Base-by-base conservation (phyloP, 2,329 filamentous ascomycete genomes). In the Chaetomium strumarium region DNA sequence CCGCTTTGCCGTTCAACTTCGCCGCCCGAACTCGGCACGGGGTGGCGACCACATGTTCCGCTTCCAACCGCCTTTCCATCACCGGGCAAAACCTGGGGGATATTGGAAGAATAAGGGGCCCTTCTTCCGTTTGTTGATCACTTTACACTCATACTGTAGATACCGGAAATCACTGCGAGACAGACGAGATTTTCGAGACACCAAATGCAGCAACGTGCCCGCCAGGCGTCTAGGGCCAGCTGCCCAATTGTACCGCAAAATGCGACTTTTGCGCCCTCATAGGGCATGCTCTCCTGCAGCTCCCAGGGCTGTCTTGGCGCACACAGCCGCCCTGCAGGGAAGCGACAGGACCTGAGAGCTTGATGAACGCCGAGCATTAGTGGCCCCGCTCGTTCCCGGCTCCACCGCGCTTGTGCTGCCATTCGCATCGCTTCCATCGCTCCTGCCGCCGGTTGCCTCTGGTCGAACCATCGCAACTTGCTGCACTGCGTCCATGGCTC, bases 251-350 rank as follows among this genome's bases (percentile, higher is more conserved):
- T 55, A 63, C 65, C 57, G 46, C 51, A 52, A 65, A 63, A 59
- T 58, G 58, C 55, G 64, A 46, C 60, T 57, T 63, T 64, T 55
- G 62, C 47, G 51, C 62, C 67, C 67, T 68, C 62, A 72, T 72
- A 72, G 70, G 70, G 64, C 64, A 60, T 69, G 61, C 54, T 59
- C 58, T 63, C 65, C 68, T 72, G 70, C 70, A 71, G 60, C 60
- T 63, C 66, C 68, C 64, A 65, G 68, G 65, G 66, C 61, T 59
- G 55, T 51, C 54, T 68, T 69, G 66, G 68, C 63, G 68, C 67
- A 72, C 69, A 33, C 29, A 40, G 36, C 44, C 46, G 31, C 49
- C 47, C 44, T 43, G 46, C 55, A 55, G 49, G 51, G 42, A 52
- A 52, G 38, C 24, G 55, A 49, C 45, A 51, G 49, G 44, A 48